Conservation (phyloP, 345 rosid species). For the Syzygium grande region DNA sequence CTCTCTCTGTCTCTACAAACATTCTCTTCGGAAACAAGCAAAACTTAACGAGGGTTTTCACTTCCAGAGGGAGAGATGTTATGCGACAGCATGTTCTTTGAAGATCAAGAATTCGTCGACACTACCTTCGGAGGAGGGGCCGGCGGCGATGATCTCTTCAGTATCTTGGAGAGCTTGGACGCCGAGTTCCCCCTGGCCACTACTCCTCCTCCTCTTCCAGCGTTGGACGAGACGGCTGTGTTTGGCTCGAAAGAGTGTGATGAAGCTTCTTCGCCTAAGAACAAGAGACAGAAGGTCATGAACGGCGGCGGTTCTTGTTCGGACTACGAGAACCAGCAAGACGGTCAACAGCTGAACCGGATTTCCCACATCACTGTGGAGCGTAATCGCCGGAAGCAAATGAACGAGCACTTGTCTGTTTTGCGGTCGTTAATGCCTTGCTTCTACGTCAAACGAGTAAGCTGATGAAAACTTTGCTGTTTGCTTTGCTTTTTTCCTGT, state of each 20-base stretch:
- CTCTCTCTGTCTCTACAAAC: neutral
- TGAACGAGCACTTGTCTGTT: conserved; percentile 84
- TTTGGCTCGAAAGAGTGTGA: neutral
- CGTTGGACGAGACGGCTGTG: neutral
- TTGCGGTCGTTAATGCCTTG: conserved; percentile 93
- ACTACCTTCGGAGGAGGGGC: conserved; percentile 1
- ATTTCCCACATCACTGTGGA: conserved; percentile 91
- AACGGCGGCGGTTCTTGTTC: neutral
- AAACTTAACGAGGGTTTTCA: neutral
- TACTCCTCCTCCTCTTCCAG: conserved; percentile 7
- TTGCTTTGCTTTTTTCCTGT: neutral
- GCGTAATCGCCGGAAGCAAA: conserved; percentile 95
- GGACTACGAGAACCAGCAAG: conserved; percentile 12
- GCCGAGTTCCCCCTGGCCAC: conserved; percentile 45
- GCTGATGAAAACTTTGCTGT: neutral
- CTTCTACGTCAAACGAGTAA: conserved; percentile 96
- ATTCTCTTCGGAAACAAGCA: neutral
- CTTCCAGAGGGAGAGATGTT: neutral
- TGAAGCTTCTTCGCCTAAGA: conserved; percentile 16
- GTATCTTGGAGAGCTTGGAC: conserved; percentile 71
- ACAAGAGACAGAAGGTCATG: conserved; percentile 31
- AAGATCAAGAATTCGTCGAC: conserved; percentile 9
- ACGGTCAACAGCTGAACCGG: conserved; percentile 52
- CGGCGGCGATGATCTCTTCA: conserved; percentile 53
- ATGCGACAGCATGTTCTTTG: neutral